Base-by-base conservation (phyloP, 768 basidiomycete genomes). In the Boletus reticuloceps region DNA sequence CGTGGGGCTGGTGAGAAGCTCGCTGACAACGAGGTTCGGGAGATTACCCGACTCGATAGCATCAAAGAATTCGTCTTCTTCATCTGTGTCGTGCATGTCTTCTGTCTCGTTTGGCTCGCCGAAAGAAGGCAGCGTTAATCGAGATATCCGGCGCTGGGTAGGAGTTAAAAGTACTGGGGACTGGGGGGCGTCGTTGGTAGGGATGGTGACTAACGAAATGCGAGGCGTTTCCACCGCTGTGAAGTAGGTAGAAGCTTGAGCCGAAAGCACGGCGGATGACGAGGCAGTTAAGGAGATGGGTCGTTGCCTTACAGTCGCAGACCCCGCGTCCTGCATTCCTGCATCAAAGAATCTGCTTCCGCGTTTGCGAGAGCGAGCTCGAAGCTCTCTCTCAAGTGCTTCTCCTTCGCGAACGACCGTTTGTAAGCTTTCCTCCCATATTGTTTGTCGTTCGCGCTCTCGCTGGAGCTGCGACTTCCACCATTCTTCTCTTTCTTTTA, bases 41-140 rank as follows among this genome's bases (percentile, higher is more conserved):
- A 95, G 73, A 40, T 78, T 84, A 45, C 88, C 88, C 16, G 84
- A 72, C 66, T 98, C 95, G 64, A 98, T 94, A 31, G 96, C 95
- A 69, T 98, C 96, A 67, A 96, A 98, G 72, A 98, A 98, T 71
- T 98, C 94, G 72, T 98, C 96, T 65, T 94, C 89, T 41, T 91
- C 89, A 63, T 90, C 89, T 1, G 87, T 88, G 51, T 81, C 81
- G 20, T 63, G 62, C 1, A 50, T 44, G 2, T 67, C 72, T 2
- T 72, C 72, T 11, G 76, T 77, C 16, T 71, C 72, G 5, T 71
- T 70, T 16, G 64, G 40, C 8, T 31, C 6, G 1, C n/a, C 56
- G 11, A 63, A 57, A 34, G 59, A 47, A 12, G 64, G 62, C 11
- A 53, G 38, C 10, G 38, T 56, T 19, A 59, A 40, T 25, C 55